Evolutionary conservation across 345 rosid genomes (phyloP).

Genomic region (Hibiscus tridactylites): DNA sequence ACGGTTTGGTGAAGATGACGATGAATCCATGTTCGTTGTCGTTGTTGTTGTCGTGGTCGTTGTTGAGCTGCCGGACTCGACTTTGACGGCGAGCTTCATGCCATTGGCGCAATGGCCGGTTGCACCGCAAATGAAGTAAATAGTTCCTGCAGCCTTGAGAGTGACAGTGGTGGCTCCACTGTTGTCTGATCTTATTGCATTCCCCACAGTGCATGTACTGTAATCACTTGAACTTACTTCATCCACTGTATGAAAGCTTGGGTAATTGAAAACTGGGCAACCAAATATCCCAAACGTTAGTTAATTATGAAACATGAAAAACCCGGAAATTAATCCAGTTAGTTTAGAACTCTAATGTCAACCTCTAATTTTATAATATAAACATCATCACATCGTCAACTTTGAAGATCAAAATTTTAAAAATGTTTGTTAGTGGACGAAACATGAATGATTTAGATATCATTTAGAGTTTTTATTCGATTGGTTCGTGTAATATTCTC

Average conservation of each 20-base stretch:
- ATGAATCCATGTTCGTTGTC: background rate
- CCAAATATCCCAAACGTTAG: background rate
- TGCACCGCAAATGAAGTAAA: constrained; percentile 61
- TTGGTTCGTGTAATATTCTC: too few species aligned
- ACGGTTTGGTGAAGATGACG: background rate
- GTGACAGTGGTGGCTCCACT: constrained; percentile 64
- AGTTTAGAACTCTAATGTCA: too few species aligned
- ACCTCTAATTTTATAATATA: too few species aligned
- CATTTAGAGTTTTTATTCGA: too few species aligned
- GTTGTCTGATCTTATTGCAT: constrained; percentile 47
- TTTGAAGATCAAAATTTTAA: too few species aligned
- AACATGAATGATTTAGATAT: too few species aligned
- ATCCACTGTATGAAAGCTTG: constrained; percentile 58
- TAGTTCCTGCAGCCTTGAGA: constrained; percentile 69
- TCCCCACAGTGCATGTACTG: constrained; percentile 58
- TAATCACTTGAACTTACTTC: constrained; percentile 81
- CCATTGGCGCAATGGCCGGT: constrained; percentile 59
- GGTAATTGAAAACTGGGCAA: constrained; percentile 61
- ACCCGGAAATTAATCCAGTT: too few species aligned
- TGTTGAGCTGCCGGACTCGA: constrained; percentile 17
- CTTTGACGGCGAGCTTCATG: constrained; percentile 68
- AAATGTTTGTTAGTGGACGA: too few species aligned
- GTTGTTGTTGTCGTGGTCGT: constrained; percentile 4
- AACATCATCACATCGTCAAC: too few species aligned
- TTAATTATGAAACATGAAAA: too few species aligned